Base-by-base conservation (phyloP, 768 basidiomycete genomes). In the Lentinula sp. region DNA sequence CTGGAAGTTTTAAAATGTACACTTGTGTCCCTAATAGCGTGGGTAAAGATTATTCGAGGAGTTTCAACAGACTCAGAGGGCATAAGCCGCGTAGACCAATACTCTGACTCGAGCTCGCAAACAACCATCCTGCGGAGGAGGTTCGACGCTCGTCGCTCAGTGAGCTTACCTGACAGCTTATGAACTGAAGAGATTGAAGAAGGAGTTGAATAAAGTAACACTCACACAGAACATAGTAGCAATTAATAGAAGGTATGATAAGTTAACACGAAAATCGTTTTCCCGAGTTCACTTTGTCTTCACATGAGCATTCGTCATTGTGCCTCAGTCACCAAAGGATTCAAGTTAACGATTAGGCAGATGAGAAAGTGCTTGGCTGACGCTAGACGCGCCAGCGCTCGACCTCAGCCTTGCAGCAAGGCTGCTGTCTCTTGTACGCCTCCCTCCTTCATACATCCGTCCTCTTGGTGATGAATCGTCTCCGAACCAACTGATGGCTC, bases 1-100 rank as follows among this genome's bases (percentile, higher is more conserved):
- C 61, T 89, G 87, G 88, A 83, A 86, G 68, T 66, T 87, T 52
- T 88, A 45, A 60, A 37, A 28, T 28, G 28, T 28, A 28, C 28
- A 3, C 28, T 28, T 28, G 28, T 28, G 28, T 28, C 28, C 28
- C 28, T 28, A 28, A 28, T 28, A 28, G 28, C 28, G 28, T 28
- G 28, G 28, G 28, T 28, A 28, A 28, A 28, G 28, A 28, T 28
- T 3, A 28, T 28, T 28, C 28, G 28, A 28, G 28, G 28, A 28
- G 28, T 28, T 28, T 28, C 28, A 28, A 28, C 28, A 28, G 28
- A 28, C 28, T 28, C 28, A 28, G 28, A 28, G 28, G 28, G 28
- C 28, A 28, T 28, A 28, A 23, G 28, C 28, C 3, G 28, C 28
- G 28, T 28, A 28, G 28, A 28, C 28, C 28, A 4, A 4, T 28